These are phyloP conservation scores for Crithidia brevicula DNA, from an alignment of 208 protist species.

Conservation along the genomic window DNA sequence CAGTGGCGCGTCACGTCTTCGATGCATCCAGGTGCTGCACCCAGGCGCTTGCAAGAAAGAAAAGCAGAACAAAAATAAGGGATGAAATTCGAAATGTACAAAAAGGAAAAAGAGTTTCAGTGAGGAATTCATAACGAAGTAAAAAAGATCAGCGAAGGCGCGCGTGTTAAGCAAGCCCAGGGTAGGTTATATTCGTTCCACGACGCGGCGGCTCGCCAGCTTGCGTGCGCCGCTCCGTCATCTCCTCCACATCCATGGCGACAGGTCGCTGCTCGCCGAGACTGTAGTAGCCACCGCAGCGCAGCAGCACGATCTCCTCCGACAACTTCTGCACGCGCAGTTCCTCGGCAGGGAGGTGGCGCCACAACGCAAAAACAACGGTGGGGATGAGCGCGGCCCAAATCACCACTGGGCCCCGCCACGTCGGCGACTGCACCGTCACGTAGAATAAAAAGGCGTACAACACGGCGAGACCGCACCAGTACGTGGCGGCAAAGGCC, in stretches of 20 bases:
- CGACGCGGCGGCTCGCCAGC: background rate
- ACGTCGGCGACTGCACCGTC: constrained; percentile 4
- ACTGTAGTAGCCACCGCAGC: constrained; percentile 21
- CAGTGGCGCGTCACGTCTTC: no score
- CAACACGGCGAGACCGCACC: constrained; percentile 21
- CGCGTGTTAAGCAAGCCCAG: background rate
- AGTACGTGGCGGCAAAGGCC: constrained; percentile 21
- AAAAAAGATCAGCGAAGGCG: constrained; percentile 5
- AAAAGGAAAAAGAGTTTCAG: background rate
- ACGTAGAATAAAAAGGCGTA: constrained; percentile 27
- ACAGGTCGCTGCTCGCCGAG: constrained; percentile 2
- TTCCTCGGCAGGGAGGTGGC: constrained; percentile 22
- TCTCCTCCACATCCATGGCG: background rate
- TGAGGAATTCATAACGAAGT: background rate
- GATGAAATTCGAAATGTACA: no score
- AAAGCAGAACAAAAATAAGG: no score
- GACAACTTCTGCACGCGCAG: background rate
- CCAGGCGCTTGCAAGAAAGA: background rate
- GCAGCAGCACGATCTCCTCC: constrained; percentile 11
- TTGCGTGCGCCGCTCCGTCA: background rate
- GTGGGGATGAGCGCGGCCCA: constrained; percentile 25
- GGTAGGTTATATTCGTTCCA: background rate
- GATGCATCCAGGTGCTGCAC: no score
- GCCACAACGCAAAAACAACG: constrained; percentile 23
- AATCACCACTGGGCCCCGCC: constrained; percentile 29